Conservation (phyloP, 768 basidiomycete genomes). For the Plicaturopsis crispa region DNA sequence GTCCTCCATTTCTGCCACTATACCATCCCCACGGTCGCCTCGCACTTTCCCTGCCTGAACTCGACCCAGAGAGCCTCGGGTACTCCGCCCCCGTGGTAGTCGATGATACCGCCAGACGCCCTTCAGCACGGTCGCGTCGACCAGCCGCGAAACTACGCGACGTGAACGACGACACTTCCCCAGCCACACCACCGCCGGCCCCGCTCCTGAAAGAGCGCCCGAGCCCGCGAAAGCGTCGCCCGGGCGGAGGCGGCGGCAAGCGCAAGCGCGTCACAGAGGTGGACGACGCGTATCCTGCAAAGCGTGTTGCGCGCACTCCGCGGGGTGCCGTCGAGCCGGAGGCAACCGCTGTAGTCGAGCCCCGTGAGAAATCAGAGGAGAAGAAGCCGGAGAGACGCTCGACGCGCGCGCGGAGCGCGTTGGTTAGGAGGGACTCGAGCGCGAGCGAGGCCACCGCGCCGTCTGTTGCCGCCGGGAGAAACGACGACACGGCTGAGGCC, state of each 20-base stretch:
- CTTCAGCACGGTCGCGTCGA: constrained; percentile 38
- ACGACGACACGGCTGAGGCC: neutral
- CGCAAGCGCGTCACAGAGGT: constrained; percentile 57
- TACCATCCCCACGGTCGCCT: constrained; percentile 62
- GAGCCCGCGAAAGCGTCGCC: constrained; percentile 37
- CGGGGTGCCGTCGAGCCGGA: constrained; percentile 27
- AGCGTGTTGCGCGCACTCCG: constrained; percentile 50
- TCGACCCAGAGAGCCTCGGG: constrained; percentile 51
- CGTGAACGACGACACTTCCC: constrained; percentile 6
- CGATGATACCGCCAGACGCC: constrained; percentile 34
- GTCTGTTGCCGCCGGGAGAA: neutral
- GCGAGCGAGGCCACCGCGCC: constrained; percentile 37
- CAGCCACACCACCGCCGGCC: constrained; percentile 19
- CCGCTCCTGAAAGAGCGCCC: constrained; percentile 33
- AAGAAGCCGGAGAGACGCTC: constrained; percentile 34
- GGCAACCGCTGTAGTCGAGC: constrained; percentile 17
- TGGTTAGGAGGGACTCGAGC: constrained; percentile 41
- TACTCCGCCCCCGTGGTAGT: constrained; percentile 35
- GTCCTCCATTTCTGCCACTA: constrained; percentile 46
- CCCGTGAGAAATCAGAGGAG: constrained; percentile 30
- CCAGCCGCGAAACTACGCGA: constrained; percentile 45
- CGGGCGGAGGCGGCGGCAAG: constrained; percentile 35
- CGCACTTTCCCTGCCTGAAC: constrained; percentile 57
- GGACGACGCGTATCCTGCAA: constrained; percentile 66
- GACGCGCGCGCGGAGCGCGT: constrained; percentile 34